A percentile compares a stretch with the other conserved stretches of the same genome.
phyloP scores from a whole-genome alignment of 2,329 filamentous ascomycete species.

The Hirsutella minnesotensis region DNA sequence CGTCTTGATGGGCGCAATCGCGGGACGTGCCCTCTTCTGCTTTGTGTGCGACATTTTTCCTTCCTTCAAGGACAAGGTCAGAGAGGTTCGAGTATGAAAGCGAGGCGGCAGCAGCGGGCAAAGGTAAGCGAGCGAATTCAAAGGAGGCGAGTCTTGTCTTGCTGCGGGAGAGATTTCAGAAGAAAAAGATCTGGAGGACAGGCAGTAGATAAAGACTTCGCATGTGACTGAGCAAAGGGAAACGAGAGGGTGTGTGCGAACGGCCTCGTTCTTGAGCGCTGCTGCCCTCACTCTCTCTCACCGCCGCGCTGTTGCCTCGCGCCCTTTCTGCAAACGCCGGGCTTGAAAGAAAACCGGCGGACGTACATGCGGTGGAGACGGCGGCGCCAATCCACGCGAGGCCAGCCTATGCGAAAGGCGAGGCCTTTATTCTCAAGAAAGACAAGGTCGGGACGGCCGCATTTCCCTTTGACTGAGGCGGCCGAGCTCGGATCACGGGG shows the following conservation, averaged over 20 bases:
- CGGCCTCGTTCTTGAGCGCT: too few relatives aligned
- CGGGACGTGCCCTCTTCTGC: neutral
- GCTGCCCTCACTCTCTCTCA: too few relatives aligned
- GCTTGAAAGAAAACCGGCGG: too few relatives aligned
- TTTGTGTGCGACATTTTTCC: neutral
- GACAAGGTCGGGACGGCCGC: neutral
- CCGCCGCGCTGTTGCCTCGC: too few relatives aligned
- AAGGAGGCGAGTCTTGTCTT: too few relatives aligned
- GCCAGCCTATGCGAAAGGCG: neutral
- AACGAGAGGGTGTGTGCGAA: neutral
- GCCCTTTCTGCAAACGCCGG: too few relatives aligned
- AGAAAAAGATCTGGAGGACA: too few relatives aligned
- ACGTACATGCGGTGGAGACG: too few relatives aligned
- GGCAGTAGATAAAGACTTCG: too few relatives aligned
- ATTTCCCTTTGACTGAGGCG: neutral
- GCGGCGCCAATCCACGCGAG: too few relatives aligned
- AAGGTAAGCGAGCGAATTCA: neutral
- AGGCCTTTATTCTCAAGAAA: too few relatives aligned
- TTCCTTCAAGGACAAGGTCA: neutral
- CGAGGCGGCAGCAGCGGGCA: neutral
- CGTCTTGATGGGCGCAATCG: conserved; percentile 6
- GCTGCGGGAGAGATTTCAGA: too few relatives aligned
- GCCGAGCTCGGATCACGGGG: neutral
- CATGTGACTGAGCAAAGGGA: neutral
- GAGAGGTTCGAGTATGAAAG: neutral